These are phyloP conservation scores for Podospora appendiculata DNA, from an alignment of 495 filamentous ascomycete species.

Conservation along the genomic window DNA sequence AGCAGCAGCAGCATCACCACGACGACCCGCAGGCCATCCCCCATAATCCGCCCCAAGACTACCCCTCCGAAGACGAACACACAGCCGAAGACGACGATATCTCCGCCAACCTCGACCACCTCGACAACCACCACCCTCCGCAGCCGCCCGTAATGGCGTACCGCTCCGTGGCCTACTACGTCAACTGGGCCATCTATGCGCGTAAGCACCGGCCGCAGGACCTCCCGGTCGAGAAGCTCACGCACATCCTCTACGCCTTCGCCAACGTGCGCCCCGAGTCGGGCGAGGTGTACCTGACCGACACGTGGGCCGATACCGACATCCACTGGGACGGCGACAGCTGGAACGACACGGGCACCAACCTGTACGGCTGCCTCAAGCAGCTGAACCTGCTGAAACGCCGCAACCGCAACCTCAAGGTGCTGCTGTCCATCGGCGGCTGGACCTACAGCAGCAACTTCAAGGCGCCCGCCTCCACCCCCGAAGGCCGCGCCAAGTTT, in stretches of 20 bases:
- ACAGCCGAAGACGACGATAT: background rate
- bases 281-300: conserved; percentile 65
- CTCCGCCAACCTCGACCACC: background rate
- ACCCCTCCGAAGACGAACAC: background rate
- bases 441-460: conserved; percentile 96
- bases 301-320: conserved; percentile 78
- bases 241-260: conserved; percentile 77
- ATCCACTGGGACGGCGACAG: conserved; percentile 86
- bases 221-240: conserved; percentile 78
- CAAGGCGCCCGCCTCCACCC: conserved; percentile 58
- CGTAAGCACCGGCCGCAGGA: conserved; percentile 82
- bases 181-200: conserved; percentile 93
- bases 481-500: conserved; percentile 56
- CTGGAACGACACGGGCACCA: conserved; percentile 59
- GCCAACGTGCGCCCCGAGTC: conserved; percentile 57
- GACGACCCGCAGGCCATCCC: too few relatives aligned
- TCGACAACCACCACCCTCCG: background rate
- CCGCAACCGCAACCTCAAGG: conserved; percentile 78
- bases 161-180: conserved; percentile 73
- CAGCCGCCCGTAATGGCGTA: conserved; percentile 33
- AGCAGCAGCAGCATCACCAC: background rate
- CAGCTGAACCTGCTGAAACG: conserved; percentile 90
- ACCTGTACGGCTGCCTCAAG: conserved; percentile 88
- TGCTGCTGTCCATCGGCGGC: conserved; percentile 88
- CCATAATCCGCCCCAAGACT: too few relatives aligned